Evolutionary conservation across 805 yeast genomes (phyloP), one percentile per base, ranked within the genome.

Genomic region (Kluyveromyces nonfermentans): DNA sequence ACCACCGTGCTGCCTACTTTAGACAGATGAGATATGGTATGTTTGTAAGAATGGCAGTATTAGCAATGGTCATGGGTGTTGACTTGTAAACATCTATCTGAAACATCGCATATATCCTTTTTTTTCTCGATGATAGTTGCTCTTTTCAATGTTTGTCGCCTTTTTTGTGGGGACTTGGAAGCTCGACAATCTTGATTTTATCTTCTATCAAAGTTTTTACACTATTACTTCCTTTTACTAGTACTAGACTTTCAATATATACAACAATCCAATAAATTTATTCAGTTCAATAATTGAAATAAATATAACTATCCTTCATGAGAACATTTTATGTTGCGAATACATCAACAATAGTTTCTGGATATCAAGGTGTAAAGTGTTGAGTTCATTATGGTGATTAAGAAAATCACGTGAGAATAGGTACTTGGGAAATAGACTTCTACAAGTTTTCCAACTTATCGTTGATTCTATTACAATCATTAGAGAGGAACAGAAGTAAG

Each of bases 11-110:
- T 52, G 97, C 98, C 47, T 93, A 93, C 73, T 93, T 93, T 77
- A 85, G 99, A 78, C 97, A 93, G 74, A 93, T 93, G 98, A 84
- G 95, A 68, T 90, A 93, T 64, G 99, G 99, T 49, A 74, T 93
- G 65, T 93, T 82, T 63, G 96, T 94, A 38, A 88, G 99, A 76
- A 93, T 93, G 99, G 98, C 99, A 9, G 73, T 93, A 56, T 76
- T 93, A 63, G 96, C 97, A 44, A 84, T 93, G 95, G 98, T 94
- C 51, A 81, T 93, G 68, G 97, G 97, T 61, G 88, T 86, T 58
- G 96, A 87, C 63, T 78, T 82, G 51, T 85, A 51, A 55, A 15
- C 32, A 30, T 16, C 9, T 33, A 4, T 7, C 9, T 7, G 19
- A 4, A 33, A 33, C 8, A 10, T 12, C 7, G 10, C 14, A 7